Evolutionary conservation across 352 stramenopile genomes (phyloP).

Genomic region (Phytophthora pseudosyringae): DNA sequence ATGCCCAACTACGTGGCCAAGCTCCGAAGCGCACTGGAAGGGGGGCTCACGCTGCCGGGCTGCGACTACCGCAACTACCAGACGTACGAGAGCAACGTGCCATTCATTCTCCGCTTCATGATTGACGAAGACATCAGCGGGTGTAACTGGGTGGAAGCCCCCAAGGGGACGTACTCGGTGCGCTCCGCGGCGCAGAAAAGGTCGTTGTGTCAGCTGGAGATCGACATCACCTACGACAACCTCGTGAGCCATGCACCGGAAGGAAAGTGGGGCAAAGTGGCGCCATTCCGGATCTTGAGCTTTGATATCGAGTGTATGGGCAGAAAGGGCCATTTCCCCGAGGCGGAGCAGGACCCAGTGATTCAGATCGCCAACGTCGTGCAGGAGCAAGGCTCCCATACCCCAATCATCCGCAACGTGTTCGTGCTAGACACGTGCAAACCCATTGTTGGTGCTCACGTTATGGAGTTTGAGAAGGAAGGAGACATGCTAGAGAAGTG

Average conservation of each 20-base stretch:
- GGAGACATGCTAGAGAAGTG: slow-evolving; percentile 98
- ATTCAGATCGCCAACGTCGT: slow-evolving; percentile 99
- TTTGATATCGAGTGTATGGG: slow-evolving; percentile 99
- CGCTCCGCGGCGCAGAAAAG: slow-evolving; percentile 72
- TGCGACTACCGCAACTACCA: slow-evolving; percentile 79
- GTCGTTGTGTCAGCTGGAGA: slow-evolving; percentile 95
- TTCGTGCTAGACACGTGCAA: slow-evolving; percentile 98
- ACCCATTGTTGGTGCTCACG: slow-evolving; percentile 98
- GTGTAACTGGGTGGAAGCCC: slow-evolving; percentile 97
- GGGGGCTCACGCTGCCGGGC: slow-evolving; percentile 75
- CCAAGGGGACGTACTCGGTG: slow-evolving; percentile 92
- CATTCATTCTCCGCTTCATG: slow-evolving; percentile 99
- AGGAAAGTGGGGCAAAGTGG: slow-evolving; percentile 97
- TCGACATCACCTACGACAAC: slow-evolving; percentile 98
- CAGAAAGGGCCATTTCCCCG: slow-evolving; percentile 95
- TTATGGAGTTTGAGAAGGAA: slow-evolving; percentile 97
- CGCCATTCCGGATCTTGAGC: slow-evolving; percentile 97
- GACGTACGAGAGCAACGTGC: slow-evolving; percentile 99
- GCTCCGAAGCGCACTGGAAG: slow-evolving; percentile 91
- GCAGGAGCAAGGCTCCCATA: slow-evolving; percentile 83
- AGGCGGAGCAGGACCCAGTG: slow-evolving; percentile 95
- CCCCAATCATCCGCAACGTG: slow-evolving; percentile 93
- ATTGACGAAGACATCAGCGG: slow-evolving; percentile 98
- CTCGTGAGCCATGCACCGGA: slow-evolving; percentile 93
- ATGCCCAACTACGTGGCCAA: slow-evolving; percentile 96